Base-by-base conservation (phyloP, 257 asterid species). In the Penstemon eatonii region DNA sequence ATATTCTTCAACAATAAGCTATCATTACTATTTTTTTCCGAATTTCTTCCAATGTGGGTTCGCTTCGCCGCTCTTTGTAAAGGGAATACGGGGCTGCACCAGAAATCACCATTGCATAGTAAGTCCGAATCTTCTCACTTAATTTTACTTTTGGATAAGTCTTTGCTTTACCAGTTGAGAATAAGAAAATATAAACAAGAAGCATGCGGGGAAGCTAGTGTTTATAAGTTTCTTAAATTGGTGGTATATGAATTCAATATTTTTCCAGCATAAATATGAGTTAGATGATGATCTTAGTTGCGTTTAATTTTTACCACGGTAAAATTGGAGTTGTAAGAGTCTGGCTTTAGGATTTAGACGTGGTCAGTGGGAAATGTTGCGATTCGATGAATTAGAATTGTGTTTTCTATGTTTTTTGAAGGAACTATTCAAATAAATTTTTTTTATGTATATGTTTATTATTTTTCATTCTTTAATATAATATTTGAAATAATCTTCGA, bases 401-500 rank as follows among this genome's bases (percentile, higher is more conserved):
- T 0, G 9, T 58, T 58, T 10, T 8, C 0, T 58, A 42, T 7
- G 10, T 18, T 12, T 40, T 25, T 11, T 33, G 42, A 25, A n/a
- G 55, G 70, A 63, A 38, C 60, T 75, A 46, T 65, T 56, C 9
- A 36, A 44, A 19, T 13, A 4, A 2, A 13, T 43, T 12, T 12
- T 60, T 38, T 5, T 12, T 13, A 11, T 43, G 19, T 62, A 7
- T 56, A 9, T n/a, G 4, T 15, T 44, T 45, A 25, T 25, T 25
- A 25, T 25, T 25, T 2, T 25, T 25, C 33, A 25, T 58, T 75
- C 45, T 61, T 50, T 65, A 44, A 56, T 67, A 36, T 25, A 43
- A 68, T 61, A 71, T 80, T 43, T 40, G 52, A 69, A 76, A 68
- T 66, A 62, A 73, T 77, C 0, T 71, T 75, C 40, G 71, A 65